Evolutionary conservation across 2,329 filamentous ascomycete species (phyloP).

Genomic region (Talaromyces amestolkiae): DNA sequence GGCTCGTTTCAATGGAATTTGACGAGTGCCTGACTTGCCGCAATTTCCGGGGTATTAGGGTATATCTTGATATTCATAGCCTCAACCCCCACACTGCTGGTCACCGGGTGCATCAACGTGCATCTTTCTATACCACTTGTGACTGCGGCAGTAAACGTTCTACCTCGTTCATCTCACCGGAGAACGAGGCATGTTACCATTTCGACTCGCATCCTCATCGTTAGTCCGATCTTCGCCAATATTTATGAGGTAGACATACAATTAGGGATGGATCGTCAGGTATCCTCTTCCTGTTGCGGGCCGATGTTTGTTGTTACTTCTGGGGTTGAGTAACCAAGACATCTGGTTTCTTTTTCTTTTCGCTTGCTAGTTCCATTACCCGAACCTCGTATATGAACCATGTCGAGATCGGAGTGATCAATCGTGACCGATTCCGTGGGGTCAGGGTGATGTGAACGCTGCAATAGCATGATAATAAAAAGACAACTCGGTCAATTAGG

Average conservation of each 20-base stretch:
- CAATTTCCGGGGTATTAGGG: background rate
- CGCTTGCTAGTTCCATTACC: background rate
- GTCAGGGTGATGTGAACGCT: background rate
- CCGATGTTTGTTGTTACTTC: background rate
- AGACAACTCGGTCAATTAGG: background rate
- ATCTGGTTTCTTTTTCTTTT: background rate
- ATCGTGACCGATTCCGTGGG: background rate
- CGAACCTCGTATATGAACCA: background rate
- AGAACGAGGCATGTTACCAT: background rate
- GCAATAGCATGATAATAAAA: background rate
- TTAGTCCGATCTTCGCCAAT: background rate
- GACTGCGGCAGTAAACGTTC: background rate
- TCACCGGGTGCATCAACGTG: background rate
- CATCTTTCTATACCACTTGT: background rate
- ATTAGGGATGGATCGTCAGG: background rate
- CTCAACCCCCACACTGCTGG: background rate
- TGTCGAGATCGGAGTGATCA: background rate
- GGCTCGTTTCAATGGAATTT: background rate
- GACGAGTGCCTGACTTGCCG: background rate
- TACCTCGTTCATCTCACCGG: constrained; percentile 2
- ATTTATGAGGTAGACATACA: background rate
- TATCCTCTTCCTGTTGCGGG: background rate
- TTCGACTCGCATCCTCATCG: background rate
- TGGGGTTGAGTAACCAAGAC: background rate
- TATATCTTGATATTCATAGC: background rate